Base-by-base conservation (phyloP, 2,329 filamentous ascomycete species). In the Phialemoniopsis sp. region DNA sequence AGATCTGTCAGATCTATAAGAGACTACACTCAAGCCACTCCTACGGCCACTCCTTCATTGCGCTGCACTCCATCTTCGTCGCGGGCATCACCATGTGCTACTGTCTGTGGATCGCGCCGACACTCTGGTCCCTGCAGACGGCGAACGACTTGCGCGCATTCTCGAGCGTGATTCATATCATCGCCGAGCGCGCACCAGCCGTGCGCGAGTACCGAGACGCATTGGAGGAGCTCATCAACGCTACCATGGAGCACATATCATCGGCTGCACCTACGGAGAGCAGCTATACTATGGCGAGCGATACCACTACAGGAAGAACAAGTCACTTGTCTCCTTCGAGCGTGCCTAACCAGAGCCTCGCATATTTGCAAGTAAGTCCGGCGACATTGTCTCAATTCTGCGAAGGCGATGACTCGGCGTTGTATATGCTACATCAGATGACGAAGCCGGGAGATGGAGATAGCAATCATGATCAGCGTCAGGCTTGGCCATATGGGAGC, bases 131-230 rank as follows among this genome's bases (percentile, higher is more conserved):
- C 9, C 62, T 71, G n/a, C 57, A 59, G 6, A 60, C 72, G 40
- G 66, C 67, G 46, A 68, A 73, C 46, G 67, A 73, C 34, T 62
- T 73, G 36, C 66, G 69, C 28, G 67, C 68, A 4, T 72, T 67
- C 51, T 70, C 66, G 1, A 59, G 67, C 2, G 67, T 72, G 2
- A 55, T 73, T 2, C 72, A 70, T 37, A 67, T 71, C 30, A 72
- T 72, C 66, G 60, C 67, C 5, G 70, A 73, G 46, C 61, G 68
- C 21, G 68, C 68, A 8, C 53, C 60, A 1, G 70, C 67, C 64
- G 67, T 72, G 4, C 66, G 64, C 39, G 64, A 64, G 44, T 71
- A 70, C 51, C 60, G 68, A 6, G 67, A 72, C 31, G 64, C 67
- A 4, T 72, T 71, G 38, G 68, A 71, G 39, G 41, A 68, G 3